Percentiles rank a stretch among this genome's conserved stretches.
Conservation (phyloP, 345 rosid genomes). For the Dipteronia dyeriana region DNA sequence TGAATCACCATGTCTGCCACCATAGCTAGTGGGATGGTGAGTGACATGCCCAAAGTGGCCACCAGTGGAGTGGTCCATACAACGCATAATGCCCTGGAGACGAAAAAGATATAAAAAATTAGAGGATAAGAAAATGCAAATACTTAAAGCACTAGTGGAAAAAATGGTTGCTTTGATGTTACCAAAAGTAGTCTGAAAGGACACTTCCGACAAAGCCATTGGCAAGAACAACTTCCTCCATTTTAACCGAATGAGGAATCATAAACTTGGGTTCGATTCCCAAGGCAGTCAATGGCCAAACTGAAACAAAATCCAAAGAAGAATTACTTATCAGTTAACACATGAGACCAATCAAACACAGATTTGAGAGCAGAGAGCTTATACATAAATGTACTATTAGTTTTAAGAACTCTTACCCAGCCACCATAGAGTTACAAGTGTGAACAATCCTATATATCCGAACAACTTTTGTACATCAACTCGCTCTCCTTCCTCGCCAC, state of each 20-base stretch:
- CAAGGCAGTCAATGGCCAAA: constrained; percentile 92
- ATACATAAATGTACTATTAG: not conserved
- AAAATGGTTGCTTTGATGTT: constrained; percentile 15
- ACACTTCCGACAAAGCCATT: constrained; percentile 97
- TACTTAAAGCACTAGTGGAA: not conserved
- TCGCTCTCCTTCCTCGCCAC: constrained; percentile 95
- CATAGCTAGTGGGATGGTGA: constrained; percentile 87
- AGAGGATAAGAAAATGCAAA: not conserved
- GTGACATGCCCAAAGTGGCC: constrained; percentile 86
- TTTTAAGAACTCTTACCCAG: constrained; percentile 61
- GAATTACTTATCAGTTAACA: not conserved
- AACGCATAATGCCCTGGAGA: constrained; percentile 70
- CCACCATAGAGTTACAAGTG: constrained; percentile 99
- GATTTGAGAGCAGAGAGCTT: not conserved
- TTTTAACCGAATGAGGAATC: constrained; percentile 84
- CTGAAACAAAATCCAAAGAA: constrained; percentile 43
- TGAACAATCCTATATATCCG: constrained; percentile 95
- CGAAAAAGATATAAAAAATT: not conserved
- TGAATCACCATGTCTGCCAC: constrained; percentile 82
- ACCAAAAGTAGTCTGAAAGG: constrained; percentile 97
- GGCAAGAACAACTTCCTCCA: constrained; percentile 96
- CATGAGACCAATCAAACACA: not conserved
- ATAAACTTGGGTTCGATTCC: constrained; percentile 97
- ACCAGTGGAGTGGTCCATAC: constrained; percentile 89
- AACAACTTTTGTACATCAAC: constrained; percentile 95